Evolutionary conservation across 352 stramenopile species (phyloP).

Genomic region (Phytophthora sp.): DNA sequence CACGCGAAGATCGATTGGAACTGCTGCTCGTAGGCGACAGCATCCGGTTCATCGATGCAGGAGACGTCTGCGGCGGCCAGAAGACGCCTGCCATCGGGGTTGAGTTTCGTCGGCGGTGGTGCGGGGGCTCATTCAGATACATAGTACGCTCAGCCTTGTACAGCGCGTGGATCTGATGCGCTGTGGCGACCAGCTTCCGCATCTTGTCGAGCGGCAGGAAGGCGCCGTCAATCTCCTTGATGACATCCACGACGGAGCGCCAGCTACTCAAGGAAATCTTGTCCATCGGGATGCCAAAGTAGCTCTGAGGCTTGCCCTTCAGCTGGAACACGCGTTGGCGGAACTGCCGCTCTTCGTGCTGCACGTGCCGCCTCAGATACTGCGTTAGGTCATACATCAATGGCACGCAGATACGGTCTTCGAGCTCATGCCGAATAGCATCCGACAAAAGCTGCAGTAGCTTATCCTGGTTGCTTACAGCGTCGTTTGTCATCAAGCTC

Average conservation of each 20-base stretch:
- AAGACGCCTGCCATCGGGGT: conserved; percentile 36
- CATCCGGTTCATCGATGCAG: conserved; percentile 22
- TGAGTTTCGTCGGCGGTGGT: conserved; percentile 49
- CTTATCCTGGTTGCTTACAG: conserved; percentile 76
- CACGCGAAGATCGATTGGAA: conserved; percentile 30
- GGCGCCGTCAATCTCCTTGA: conserved; percentile 85
- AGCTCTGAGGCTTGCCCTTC: conserved; percentile 76
- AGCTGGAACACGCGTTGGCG: conserved; percentile 67
- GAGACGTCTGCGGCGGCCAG: conserved; percentile 17
- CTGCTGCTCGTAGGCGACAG: conserved; percentile 31
- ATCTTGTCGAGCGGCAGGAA: conserved; percentile 87
- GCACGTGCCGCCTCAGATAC: conserved; percentile 55
- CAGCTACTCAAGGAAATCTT: conserved; percentile 85
- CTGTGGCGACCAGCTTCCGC: conserved; percentile 76
- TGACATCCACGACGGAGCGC: conserved; percentile 67
- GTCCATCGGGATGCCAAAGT: conserved; percentile 79
- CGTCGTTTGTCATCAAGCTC: conserved; percentile 61
- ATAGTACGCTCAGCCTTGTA: conserved; percentile 71
- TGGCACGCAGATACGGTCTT: conserved; percentile 82
- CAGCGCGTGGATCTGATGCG: conserved; percentile 75
- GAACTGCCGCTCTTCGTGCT: conserved; percentile 80
- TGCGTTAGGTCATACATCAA: conserved; percentile 65
- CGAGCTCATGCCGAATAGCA: conserved; percentile 82
- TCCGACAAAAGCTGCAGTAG: conserved; percentile 81
- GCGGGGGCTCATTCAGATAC: conserved; percentile 36